Base-by-base conservation (phyloP, 2,329 filamentous ascomycete genomes). In the Waltergamsia citrina region DNA sequence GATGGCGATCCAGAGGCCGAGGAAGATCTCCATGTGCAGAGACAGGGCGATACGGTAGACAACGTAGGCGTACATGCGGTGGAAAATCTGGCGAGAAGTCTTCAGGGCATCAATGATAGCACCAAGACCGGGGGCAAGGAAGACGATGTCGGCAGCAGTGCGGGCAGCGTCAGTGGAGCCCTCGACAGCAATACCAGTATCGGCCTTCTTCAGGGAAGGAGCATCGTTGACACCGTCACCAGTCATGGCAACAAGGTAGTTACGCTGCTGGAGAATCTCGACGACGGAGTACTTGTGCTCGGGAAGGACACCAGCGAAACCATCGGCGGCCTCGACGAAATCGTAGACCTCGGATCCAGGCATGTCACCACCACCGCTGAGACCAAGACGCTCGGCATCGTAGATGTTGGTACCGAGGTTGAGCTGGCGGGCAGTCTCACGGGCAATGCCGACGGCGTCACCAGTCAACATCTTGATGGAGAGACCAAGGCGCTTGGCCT, bases 391-490 rank as follows among this genome's bases (percentile, higher is more conserved):
- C 66, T 94, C 86, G 61, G 86, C 85, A 53, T 94, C 92, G 71
- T 93, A 94, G 51, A 94, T 79, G 61, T 94, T 94, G 53, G 85
- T 92, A 51, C 86, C 86, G 40, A 94, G 80, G 67, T 86, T 85
- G 45, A 94, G 81, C 63, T 92, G 85, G 52, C 85, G 84, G 35
- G 85, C 92, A 47, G 85, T 93, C 63, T 94, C 86, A 67, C 84
- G 81, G 49, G 86, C 86, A 57, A 94, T 94, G 60, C 85, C 87
- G 55, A 94, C 86, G 46, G 87, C 85, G 56, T 94, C 86, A 73
- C 86, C 86, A 63, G 87, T 94, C 65, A 94, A 75, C 85, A 94
- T 94, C 74, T 94, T 94, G 65, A 94, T 87, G 47, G 82, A 87
- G 41, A 94, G 71, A 69, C 86, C 86, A 38, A 94, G 77, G 43